Base-by-base conservation (phyloP, 495 filamentous ascomycete genomes). In the Trichoderma reesei region DNA sequence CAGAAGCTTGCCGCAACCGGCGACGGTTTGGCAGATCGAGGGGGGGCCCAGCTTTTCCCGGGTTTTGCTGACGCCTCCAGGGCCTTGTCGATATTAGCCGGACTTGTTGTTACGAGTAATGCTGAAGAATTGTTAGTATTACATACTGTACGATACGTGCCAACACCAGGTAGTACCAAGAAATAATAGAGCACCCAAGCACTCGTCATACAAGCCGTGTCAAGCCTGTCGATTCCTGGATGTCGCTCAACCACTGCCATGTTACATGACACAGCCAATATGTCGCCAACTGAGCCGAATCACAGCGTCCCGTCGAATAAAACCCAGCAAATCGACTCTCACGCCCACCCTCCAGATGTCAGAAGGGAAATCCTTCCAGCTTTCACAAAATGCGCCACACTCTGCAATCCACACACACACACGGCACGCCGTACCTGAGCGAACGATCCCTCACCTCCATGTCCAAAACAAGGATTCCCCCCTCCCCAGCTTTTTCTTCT, bases 281-380 rank as follows among this genome's bases (percentile, higher is more conserved):
- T 14, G n/a, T 44, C 41, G n/a, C n/a, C 13, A 44, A 44, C 11
- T 14, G 16, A 48, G 44, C 20, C 44, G 3, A 48, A 7, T n/a
- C n/a, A 48, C 13, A n/a, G 3, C 16, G n/a, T 48, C 16, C 20
- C 20, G 4, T 18, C 3, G 31, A 48, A 26, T n/a, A 2, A n/a
- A 16, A 18, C 20, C 2, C 20, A 56, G 31, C 51, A 31, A 56
- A 56, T 56, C 51, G 20, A 9, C 20, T 56, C 51, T 13, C 51
- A 9, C 13, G 20, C 20, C 51, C 51, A 34, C 51, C 51, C 51
- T 56, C 51, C 51, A 56, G 20, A 33, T 10, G 18, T n/a, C n/a
- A n/a, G n/a, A n/a, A n/a, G n/a, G n/a, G 16, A 48, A 56, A 56
- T 56, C 51, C 51, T 56, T 56, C 51, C 51, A 56, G 31, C 31